Conservation (phyloP, 805 yeast genomes). For the Kazachstania viticola region DNA sequence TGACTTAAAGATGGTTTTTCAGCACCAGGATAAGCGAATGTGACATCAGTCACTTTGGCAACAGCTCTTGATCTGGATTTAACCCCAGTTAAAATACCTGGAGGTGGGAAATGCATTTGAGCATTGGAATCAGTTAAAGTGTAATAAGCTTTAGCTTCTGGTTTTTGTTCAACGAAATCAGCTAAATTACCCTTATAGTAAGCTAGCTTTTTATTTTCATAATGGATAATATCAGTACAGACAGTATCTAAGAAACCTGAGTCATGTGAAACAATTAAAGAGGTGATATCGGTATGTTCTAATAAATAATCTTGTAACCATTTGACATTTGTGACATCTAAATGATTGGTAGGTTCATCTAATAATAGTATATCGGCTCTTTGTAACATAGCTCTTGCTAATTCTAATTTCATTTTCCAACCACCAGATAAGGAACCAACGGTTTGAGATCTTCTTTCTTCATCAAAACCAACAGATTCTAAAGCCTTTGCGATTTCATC, state of each 20-base stretch:
- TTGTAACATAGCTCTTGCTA: slow-evolving; percentile 98
- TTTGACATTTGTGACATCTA: slow-evolving; percentile 86
- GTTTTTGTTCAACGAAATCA: slow-evolving; percentile 80
- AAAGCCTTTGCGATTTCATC: slow-evolving; percentile 70
- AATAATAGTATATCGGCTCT: slow-evolving; percentile 88
- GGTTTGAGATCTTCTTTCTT: slow-evolving; percentile 76
- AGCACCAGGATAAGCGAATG: slow-evolving; percentile 85
- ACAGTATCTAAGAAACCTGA: slow-evolving; percentile 92
- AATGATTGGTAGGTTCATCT: slow-evolving; percentile 98
- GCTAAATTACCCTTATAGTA: slow-evolving; percentile 94
- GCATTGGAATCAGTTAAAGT: slow-evolving; percentile 87
- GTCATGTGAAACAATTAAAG: slow-evolving; percentile 94
- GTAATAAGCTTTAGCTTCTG: slow-evolving; percentile 93
- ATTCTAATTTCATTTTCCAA: slow-evolving; percentile 97
- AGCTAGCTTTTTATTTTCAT: slow-evolving; percentile 87
- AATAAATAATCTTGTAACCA: slow-evolving; percentile 88
- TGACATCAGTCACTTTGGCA: slow-evolving; percentile 74
- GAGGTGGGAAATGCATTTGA: slow-evolving; percentile 97
- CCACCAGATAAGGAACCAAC: slow-evolving; percentile 97
- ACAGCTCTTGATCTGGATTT: slow-evolving; percentile 90
- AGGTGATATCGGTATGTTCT: slow-evolving; percentile 77
- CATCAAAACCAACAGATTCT: slow-evolving; percentile 81
- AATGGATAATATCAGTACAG: slow-evolving; percentile 93
- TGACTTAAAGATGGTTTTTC: slow-evolving; percentile 65
- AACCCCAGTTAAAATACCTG: slow-evolving; percentile 95